phyloP scores from a whole-genome alignment of 371 early-diverging fungal genomes.

The Mucor lusitanicus region DNA sequence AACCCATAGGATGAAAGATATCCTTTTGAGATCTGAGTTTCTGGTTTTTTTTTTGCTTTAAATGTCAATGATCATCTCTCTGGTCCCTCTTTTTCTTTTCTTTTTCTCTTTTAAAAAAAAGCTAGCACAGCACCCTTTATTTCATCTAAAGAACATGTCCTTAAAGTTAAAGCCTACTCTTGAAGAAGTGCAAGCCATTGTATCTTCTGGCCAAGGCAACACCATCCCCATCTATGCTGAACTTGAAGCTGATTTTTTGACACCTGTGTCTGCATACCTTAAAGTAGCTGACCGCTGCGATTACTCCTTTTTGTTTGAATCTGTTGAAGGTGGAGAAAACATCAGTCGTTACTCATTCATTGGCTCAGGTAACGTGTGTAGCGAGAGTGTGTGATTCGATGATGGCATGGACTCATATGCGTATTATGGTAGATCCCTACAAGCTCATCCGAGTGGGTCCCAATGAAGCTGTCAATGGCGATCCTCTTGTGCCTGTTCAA shows the following conservation, averaged over 20 bases:
- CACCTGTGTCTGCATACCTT: conserved; percentile 96
- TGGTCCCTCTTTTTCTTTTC: not conserved
- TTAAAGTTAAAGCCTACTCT: conserved; percentile 66
- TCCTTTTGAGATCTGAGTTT: not conserved
- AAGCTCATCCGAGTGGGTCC: conserved; percentile 80
- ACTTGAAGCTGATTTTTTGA: conserved; percentile 89
- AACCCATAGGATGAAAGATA: not conserved
- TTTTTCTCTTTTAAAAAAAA: not conserved
- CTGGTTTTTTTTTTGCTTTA: not conserved
- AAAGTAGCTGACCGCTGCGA: conserved; percentile 78
- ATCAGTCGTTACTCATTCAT: conserved; percentile 95
- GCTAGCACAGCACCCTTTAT: no score
- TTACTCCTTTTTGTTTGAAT: conserved; percentile 93
- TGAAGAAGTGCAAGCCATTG: conserved; percentile 67
- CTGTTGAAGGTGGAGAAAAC: conserved; percentile 93
- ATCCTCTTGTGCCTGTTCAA: conserved; percentile 86
- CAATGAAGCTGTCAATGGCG: conserved; percentile 72
- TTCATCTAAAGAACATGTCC: conserved; percentile 21
- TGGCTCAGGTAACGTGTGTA: conserved; percentile 71
- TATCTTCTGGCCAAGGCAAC: conserved; percentile 68
- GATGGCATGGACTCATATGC: no score
- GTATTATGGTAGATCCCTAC: conserved; percentile 70
- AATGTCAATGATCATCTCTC: not conserved
- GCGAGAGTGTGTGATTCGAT: no score
- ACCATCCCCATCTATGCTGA: conserved; percentile 88